These are phyloP conservation scores for Teratosphaeria viscida DNA, from an alignment of 2,329 filamentous ascomycete species.

Conservation along the genomic window DNA sequence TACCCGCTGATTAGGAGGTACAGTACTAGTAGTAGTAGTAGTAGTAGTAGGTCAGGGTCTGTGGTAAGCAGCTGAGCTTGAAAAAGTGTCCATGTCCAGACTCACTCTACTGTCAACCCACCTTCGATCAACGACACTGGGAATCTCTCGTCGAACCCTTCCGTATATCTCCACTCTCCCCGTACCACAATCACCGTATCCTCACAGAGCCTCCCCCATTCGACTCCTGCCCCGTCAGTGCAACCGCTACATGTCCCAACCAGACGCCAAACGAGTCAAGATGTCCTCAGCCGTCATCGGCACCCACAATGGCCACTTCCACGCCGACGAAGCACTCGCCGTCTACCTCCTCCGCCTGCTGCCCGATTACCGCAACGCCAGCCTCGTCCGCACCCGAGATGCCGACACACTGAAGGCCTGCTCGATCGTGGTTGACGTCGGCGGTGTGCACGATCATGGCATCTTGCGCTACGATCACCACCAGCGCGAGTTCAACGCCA, in stretches of 20 bases:
- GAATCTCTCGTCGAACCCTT: background rate
- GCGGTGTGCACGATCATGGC: conserved; percentile 75
- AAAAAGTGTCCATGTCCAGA: background rate
- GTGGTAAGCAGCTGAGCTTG: background rate
- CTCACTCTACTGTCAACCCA: background rate
- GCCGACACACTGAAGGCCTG: conserved; percentile 65
- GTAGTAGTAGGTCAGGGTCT: too few relatives aligned
- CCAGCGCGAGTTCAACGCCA: conserved; percentile 79
- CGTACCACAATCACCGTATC: too few relatives aligned
- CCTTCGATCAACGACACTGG: background rate
- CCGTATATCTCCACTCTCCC: too few relatives aligned
- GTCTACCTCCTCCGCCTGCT: conserved; percentile 91
- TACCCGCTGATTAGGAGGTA: background rate
- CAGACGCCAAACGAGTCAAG: conserved; percentile 68
- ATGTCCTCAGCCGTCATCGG: conserved; percentile 59
- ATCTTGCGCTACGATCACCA: conserved; percentile 88
- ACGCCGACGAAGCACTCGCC: conserved; percentile 94
- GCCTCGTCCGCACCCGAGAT: conserved; percentile 80
- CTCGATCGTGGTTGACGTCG: conserved; percentile 96
- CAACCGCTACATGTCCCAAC: conserved; percentile 10
- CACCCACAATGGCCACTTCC: conserved; percentile 97
- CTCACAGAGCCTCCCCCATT: too few relatives aligned
- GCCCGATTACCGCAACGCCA: conserved; percentile 63
- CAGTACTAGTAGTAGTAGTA: too few relatives aligned
- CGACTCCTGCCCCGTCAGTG: too few relatives aligned